A percentile compares a stretch with the other conserved stretches of the same genome.
These are phyloP conservation scores for Eucalyptus guilfoylei DNA, from an alignment of 345 rosid species.

Conservation along the genomic window DNA sequence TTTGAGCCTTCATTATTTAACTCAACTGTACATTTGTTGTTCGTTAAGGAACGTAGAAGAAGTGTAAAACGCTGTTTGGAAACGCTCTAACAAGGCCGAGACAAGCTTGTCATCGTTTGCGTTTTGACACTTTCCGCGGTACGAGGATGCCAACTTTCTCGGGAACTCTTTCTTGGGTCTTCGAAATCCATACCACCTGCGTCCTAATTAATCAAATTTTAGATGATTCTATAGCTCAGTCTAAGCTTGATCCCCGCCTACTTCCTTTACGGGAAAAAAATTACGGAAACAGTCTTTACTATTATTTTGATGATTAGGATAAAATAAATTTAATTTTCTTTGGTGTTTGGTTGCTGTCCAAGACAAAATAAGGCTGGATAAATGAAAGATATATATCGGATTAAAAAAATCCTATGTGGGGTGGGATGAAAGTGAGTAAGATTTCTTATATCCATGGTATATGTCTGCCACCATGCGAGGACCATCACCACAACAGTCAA, in stretches of 20 bases:
- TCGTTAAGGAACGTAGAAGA: background rate
- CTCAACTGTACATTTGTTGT: background rate
- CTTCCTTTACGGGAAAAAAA: background rate
- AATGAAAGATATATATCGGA: no score
- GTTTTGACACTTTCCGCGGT: background rate
- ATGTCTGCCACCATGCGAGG: rapidly evolving
- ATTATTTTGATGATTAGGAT: no score
- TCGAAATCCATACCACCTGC: background rate
- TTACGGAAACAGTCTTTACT: background rate
- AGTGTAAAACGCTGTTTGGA: background rate
- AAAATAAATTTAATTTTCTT: rapidly evolving
- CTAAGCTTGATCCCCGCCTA: background rate
- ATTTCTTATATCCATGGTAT: background rate
- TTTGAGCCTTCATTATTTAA: background rate
- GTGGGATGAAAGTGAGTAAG: background rate
- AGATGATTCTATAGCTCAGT: background rate
- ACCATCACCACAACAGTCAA: background rate
- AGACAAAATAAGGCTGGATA: no score
- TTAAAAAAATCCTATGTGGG: background rate
- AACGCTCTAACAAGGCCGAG: background rate
- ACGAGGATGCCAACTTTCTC: background rate
- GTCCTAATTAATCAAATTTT: background rate
- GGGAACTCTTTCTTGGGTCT: background rate
- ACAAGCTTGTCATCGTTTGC: background rate
- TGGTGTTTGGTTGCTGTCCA: no score